Evolutionary conservation across 805 yeast genomes (phyloP), one percentile per base, ranked within the genome.

Genomic region (Sporopachydermia quercuum): DNA sequence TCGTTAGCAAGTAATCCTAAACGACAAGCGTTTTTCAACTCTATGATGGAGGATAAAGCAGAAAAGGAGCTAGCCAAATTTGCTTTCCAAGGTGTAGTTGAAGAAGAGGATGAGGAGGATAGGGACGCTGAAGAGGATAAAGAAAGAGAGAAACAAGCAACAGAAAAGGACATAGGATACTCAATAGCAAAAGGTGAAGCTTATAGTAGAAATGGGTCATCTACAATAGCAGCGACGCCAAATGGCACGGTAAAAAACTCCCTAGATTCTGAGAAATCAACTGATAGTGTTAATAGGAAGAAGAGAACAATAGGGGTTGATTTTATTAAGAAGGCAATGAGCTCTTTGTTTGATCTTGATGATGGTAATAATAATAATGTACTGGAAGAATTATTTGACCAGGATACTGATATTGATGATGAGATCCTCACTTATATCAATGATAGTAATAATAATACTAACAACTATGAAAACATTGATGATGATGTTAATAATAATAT

Each of bases 1-100:
- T 60, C 56, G 30, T 48, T 73, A 39, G 60, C 73, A 0, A 66
- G 69, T 40, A 71, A 71, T 47, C 71, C 72, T 11, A 76, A 68
- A 47, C 62, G 81, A 2, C 65, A 67, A 47, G 83, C 89, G 1
- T 81, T 81, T 49, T 80, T 76, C 51, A 74, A 72, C 30, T 65
- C 78, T 15, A 73, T 76, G 42, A 66, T 75, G 15, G 78, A 72
- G 16, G 71, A 66, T 36, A 50, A 49, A 16, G 19, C 37, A 4
- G 38, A 37, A 27, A 36, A 15, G n/a, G 37, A 35, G 18, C 40
- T 42, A 23, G 34, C 47, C 5, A 40, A 35, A 15, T 17, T 18
- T 36, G 37, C 46, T 15, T n/a, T n/a, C n/a, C n/a, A n/a, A n/a
- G n/a, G n/a, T n/a, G n/a, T n/a, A n/a, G 30, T 23, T 23, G 8